Percentiles rank a stretch among this genome's conserved stretches.
These are phyloP conservation scores for Aspergillus sp. DNA, from an alignment of 2,329 filamentous ascomycete genomes.

Conservation along the genomic window DNA sequence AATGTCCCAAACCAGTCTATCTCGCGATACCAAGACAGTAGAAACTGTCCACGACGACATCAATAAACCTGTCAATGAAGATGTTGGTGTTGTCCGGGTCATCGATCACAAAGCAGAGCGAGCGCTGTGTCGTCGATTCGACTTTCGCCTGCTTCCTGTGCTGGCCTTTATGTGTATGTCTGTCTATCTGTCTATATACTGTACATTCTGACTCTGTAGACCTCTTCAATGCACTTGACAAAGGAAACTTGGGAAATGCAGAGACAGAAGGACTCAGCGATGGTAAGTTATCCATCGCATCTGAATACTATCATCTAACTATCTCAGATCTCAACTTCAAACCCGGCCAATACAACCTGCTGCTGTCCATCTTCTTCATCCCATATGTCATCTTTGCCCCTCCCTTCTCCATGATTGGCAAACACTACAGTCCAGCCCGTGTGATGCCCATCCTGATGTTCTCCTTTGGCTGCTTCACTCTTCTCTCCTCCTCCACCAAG, in stretches of 20 bases:
- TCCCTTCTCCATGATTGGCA: slow-evolving; percentile 62
- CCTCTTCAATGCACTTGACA: slow-evolving; percentile 51
- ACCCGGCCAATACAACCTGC: slow-evolving; percentile 62
- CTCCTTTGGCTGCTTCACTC: slow-evolving; percentile 24
- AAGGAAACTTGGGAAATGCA: slow-evolving; percentile 52
- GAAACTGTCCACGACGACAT: no score
- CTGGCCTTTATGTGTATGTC: slow-evolving; percentile 53
- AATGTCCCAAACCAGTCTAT: no score
- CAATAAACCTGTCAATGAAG: slow-evolving; percentile 12
- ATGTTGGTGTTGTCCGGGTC: slow-evolving; percentile 26
- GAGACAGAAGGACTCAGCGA: slow-evolving; percentile 49
- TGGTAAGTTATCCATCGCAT: no score
- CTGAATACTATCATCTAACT: no score
- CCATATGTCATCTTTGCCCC: slow-evolving; percentile 69
- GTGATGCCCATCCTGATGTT: slow-evolving; percentile 67
- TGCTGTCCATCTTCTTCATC: slow-evolving; percentile 69
- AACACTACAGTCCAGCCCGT: slow-evolving; percentile 60
- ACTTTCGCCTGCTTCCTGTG: slow-evolving; percentile 48
- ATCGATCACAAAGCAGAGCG: slow-evolving; percentile 45
- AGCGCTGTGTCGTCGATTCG: slow-evolving; percentile 51
- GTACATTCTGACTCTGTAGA: slow-evolving; percentile 32
- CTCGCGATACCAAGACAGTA: no score
- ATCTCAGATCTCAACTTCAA: slow-evolving; percentile 50
- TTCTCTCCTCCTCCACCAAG: slow-evolving; percentile 16
- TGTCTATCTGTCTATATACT: background rate